Percentiles rank a stretch among this genome's conserved stretches.
These are phyloP conservation scores for Leccinum longicurvipes DNA, from an alignment of 768 basidiomycete genomes.

Conservation along the genomic window DNA sequence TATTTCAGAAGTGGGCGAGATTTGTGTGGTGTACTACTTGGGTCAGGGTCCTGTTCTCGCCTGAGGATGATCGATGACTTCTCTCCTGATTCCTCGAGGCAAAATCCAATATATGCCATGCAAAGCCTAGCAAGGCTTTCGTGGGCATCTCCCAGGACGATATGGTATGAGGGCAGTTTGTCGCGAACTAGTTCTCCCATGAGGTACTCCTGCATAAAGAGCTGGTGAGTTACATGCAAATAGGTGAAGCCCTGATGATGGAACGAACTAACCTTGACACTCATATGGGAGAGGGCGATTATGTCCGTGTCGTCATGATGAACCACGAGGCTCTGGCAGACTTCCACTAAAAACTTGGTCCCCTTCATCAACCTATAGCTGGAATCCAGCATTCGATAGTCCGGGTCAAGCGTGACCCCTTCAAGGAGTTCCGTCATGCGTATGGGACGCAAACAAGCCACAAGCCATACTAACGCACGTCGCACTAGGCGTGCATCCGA, in stretches of 20 bases:
- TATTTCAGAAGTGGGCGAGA: constrained; percentile 7
- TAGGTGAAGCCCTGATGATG: too few relatives aligned
- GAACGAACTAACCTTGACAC: constrained; percentile 8
- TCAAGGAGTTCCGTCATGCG: constrained; percentile 8
- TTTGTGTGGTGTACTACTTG: neutral
- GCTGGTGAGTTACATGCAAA: neutral
- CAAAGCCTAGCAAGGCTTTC: constrained; percentile 6
- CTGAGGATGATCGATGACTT: neutral
- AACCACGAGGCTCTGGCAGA: constrained; percentile 5
- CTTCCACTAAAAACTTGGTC: neutral
- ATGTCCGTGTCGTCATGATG: constrained; percentile 11
- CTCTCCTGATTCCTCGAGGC: constrained; percentile 1
- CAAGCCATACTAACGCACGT: constrained; percentile 11
- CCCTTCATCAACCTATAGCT: neutral
- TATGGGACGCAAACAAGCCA: constrained; percentile 6
- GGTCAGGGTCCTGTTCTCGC: neutral
- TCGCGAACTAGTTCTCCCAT: neutral
- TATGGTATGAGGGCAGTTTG: neutral
- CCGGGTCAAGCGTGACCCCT: constrained; percentile 1
- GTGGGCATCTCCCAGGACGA: constrained; percentile 8
- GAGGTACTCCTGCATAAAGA: constrained; percentile 9
- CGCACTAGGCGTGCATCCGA: neutral
- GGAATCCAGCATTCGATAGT: neutral
- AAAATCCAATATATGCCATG: constrained; percentile 7
- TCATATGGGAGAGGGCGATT: constrained; percentile 14